Evolutionary conservation across 1,139 yeast species (phyloP).

Genomic region (Geotrichum europaeum): DNA sequence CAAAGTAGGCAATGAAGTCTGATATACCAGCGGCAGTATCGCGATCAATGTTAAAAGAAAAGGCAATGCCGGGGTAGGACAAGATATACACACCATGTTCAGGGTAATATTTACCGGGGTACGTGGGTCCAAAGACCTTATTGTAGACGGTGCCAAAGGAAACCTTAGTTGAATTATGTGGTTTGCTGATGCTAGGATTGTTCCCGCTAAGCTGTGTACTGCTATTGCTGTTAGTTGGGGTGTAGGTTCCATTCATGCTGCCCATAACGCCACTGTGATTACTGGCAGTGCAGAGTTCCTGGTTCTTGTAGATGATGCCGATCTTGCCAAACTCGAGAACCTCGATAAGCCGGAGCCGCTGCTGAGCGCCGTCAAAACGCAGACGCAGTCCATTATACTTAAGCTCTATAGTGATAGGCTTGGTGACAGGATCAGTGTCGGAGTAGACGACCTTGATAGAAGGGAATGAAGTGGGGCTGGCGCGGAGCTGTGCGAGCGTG

Average conservation of each 20-base stretch:
- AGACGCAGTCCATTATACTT: conserved; percentile 28
- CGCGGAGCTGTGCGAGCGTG: conserved; percentile 22
- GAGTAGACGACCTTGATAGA: conserved; percentile 26
- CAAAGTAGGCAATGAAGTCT: conserved; percentile 19
- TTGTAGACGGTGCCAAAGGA: conserved; percentile 22
- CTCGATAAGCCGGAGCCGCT: conserved; percentile 28
- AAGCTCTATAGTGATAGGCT: conserved; percentile 25
- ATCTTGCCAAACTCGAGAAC: conserved; percentile 27
- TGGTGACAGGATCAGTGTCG: conserved; percentile 19
- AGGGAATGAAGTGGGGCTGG: conserved; percentile 25
- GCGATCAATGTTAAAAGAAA: conserved; percentile 24
- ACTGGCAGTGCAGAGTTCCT: not conserved
- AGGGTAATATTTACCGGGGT: conserved; percentile 25
- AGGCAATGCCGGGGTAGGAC: conserved; percentile 34
- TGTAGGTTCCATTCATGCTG: conserved; percentile 33
- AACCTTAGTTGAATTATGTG: not conserved
- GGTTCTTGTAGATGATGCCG: conserved; percentile 24
- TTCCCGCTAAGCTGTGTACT: not conserved
- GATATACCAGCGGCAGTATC: conserved; percentile 10
- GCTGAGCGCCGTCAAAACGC: conserved; percentile 28
- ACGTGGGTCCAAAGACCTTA: conserved; percentile 34
- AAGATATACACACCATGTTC: conserved; percentile 23
- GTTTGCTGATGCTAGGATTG: not conserved
- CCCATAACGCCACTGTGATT: conserved; percentile 53
- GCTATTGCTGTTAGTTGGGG: not conserved